Conservation (phyloP, 129 eudicot species). For the Flaveria sonorensis region DNA sequence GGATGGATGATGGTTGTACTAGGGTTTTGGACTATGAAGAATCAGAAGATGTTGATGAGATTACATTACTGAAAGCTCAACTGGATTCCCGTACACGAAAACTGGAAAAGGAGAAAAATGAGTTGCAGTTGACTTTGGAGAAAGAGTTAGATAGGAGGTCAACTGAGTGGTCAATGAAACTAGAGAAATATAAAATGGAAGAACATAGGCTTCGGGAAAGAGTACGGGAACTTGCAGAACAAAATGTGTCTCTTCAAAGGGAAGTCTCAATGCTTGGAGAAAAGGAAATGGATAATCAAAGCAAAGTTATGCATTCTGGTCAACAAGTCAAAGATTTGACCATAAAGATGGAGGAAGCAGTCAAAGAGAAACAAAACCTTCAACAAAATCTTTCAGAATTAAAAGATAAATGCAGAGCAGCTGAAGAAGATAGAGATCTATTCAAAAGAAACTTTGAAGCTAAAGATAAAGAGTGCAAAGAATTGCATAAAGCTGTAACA, state of each 20-base stretch:
- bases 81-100: constrained; percentile 53
- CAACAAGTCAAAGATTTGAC: constrained; percentile 58
- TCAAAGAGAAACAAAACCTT: constrained; percentile 55
- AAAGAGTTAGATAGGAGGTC: constrained; percentile 90
- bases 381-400: constrained; percentile 48
- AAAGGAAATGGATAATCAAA: constrained; percentile 55
- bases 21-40: constrained; percentile 35
- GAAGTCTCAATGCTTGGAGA: constrained; percentile 76
- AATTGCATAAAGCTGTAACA: constrained; percentile 66
- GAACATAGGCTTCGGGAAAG: constrained; percentile 93
- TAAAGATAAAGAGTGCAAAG: constrained; percentile 86
- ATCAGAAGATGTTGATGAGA: constrained; percentile 50
- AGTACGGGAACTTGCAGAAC: constrained; percentile 94
- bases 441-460: constrained; percentile 59
- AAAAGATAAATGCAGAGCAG: constrained; percentile 55
- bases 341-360: constrained; percentile 48
- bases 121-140: constrained; percentile 69
- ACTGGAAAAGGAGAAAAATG: constrained; percentile 77
- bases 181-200: constrained; percentile 78
- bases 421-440: constrained; percentile 67
- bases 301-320: constrained; percentile 48
- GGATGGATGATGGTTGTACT: constrained; percentile 21
- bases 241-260: constrained; percentile 90
- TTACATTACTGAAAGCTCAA: constrained; percentile 43
- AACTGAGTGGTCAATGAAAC: constrained; percentile 82